Evolutionary conservation across 306 rosid species (phyloP).

Genomic region (Rubus idaeus): DNA sequence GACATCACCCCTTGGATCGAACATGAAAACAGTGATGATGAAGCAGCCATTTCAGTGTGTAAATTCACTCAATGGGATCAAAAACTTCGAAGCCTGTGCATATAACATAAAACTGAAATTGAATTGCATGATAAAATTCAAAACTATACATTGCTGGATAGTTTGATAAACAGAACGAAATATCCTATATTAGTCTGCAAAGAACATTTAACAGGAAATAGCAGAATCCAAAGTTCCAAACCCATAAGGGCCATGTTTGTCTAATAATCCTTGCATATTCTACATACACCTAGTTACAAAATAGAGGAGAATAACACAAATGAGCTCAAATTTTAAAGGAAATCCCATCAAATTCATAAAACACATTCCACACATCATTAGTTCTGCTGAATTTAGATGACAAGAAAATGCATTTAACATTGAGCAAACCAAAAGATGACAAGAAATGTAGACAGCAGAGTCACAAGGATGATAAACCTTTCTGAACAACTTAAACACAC

Average conservation of each 20-base stretch:
- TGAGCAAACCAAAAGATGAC: neutral
- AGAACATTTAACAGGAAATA: neutral
- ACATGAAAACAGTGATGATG: constrained; percentile 48
- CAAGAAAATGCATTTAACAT: neutral
- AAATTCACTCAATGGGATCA: constrained; percentile 5
- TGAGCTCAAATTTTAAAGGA: neutral
- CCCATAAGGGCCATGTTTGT: too few relatives aligned
- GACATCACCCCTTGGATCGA: constrained; percentile 42
- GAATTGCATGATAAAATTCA: neutral
- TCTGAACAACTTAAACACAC: neutral
- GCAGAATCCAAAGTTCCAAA: neutral
- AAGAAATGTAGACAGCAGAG: neutral
- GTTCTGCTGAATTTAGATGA: neutral
- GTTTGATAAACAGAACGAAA: neutral
- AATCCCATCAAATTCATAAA: neutral
- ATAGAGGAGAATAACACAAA: too few relatives aligned
- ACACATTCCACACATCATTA: neutral
- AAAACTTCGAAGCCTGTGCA: constrained; percentile 15
- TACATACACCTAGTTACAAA: neutral
- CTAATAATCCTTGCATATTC: neutral
- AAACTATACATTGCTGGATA: neutral
- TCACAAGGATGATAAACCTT: neutral
- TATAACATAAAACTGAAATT: neutral
- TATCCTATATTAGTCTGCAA: neutral
- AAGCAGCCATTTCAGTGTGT: constrained; percentile 49